Evolutionary conservation across 257 asterid species (phyloP).

Genomic region (Anisodus tanguticus): DNA sequence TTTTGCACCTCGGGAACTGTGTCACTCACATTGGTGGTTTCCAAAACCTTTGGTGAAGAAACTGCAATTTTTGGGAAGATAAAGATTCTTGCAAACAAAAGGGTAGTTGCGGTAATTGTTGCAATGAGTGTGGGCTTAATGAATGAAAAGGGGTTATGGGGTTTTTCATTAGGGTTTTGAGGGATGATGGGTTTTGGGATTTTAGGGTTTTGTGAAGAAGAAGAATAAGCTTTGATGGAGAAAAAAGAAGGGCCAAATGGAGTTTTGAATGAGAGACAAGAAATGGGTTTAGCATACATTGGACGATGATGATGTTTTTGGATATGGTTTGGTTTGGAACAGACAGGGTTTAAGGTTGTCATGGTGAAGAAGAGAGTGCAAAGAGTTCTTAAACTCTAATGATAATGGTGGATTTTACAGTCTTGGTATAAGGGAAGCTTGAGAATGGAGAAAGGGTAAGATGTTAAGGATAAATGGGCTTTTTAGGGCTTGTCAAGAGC

Average conservation of each 20-base stretch:
- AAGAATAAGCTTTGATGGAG: constrained; percentile 24
- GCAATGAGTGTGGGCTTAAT: constrained; percentile 40
- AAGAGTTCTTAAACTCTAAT: constrained; percentile 24
- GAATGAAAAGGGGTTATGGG: constrained; percentile 13
- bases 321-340: constrained; percentile 31
- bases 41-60: constrained; percentile 41
- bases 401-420: not conserved
- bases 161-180: not conserved
- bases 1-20: constrained; percentile 47
- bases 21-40: constrained; percentile 39
- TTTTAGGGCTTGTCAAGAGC: not conserved
- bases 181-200: constrained; percentile 1
- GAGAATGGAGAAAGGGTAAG: not conserved
- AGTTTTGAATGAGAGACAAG: constrained; percentile 39
- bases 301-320: constrained; percentile 37
- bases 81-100: constrained; percentile 35
- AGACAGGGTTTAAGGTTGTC: constrained; percentile 38
- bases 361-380: constrained; percentile 25
- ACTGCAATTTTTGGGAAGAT: constrained; percentile 35
- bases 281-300: constrained; percentile 36
- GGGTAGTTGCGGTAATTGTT: constrained; percentile 42
- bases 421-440: not conserved
- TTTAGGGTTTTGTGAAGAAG: constrained; percentile 7
- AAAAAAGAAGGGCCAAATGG: constrained; percentile 16
- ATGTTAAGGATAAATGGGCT: too few relatives aligned